These are phyloP conservation scores for Schizophyllum commune DNA, from an alignment of 1,284 basidiomycete species.

Conservation along the genomic window DNA sequence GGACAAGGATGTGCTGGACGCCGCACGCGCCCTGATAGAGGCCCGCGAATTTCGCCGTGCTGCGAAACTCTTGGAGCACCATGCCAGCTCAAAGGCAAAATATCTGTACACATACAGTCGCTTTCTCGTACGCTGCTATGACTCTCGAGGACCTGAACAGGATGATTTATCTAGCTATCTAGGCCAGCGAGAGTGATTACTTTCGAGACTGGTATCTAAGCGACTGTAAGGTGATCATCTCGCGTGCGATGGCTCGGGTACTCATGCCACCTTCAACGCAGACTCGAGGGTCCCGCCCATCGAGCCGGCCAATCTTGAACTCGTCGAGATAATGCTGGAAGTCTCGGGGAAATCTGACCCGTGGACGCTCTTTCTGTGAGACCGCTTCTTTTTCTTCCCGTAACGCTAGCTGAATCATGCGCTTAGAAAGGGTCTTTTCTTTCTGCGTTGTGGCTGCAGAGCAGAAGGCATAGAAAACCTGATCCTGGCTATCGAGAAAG, in stretches of 20 bases:
- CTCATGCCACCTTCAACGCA: conserved; percentile 17
- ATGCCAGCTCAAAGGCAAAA: conserved; percentile 61
- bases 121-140: conserved; percentile 63
- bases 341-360: conserved; percentile 56
- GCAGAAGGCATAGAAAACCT: conserved; percentile 84
- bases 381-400: conserved; percentile 5
- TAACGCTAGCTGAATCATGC: conserved; percentile 3
- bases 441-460: conserved; percentile 63
- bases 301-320: conserved; percentile 56
- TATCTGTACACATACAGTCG: conserved; percentile 80
- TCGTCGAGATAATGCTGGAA: conserved; percentile 59
- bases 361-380: conserved; percentile 81
- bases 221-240: conserved; percentile 42
- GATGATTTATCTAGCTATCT: background rate
- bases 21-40: conserved; percentile 74
- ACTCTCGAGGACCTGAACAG: background rate
- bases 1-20: conserved; percentile 61
- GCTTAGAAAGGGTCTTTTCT: conserved; percentile 69
- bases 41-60: conserved; percentile 77
- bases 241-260: background rate
- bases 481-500: conserved; percentile 70
- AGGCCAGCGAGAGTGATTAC: conserved; percentile 64
- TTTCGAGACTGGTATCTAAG: conserved; percentile 67
- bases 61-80: conserved; percentile 53
- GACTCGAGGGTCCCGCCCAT: conserved; percentile 71